These are phyloP conservation scores for Cyclotella choctawhatcheeana DNA, from an alignment of 108 stramenopile species.

Conservation along the genomic window DNA sequence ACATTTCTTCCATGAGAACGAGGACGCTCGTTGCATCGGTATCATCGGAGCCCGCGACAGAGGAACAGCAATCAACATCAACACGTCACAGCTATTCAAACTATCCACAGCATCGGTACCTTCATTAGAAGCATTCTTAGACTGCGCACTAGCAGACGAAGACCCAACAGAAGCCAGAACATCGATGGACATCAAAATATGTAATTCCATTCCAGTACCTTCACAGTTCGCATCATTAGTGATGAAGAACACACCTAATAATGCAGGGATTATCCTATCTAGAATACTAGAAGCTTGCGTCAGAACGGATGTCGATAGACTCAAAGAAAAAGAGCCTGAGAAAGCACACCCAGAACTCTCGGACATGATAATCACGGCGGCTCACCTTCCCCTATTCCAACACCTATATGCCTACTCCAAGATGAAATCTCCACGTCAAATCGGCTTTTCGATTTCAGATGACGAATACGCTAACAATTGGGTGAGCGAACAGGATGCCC, in stretches of 20 bases:
- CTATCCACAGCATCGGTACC: background rate
- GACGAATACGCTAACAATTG: background rate
- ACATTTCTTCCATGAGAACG: too few relatives aligned
- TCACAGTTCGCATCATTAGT: too few relatives aligned
- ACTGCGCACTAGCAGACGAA: background rate
- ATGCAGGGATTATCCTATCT: background rate
- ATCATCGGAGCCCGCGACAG: too few relatives aligned
- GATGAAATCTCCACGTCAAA: background rate
- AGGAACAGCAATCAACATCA: background rate
- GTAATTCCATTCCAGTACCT: too few relatives aligned
- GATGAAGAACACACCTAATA: background rate
- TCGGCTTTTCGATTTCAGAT: background rate
- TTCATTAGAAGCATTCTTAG: background rate
- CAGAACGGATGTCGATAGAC: background rate
- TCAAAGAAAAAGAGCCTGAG: background rate
- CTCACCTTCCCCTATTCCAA: background rate
- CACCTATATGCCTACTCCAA: background rate
- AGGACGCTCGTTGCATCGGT: too few relatives aligned
- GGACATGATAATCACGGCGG: background rate
- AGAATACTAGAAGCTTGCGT: too few relatives aligned
- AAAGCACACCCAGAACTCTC: background rate
- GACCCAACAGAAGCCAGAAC: background rate
- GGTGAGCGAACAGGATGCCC: background rate
- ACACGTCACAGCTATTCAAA: background rate
- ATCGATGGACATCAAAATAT: background rate